These are phyloP conservation scores for Daedalea quercina DNA, from an alignment of 768 basidiomycete genomes.

Conservation along the genomic window DNA sequence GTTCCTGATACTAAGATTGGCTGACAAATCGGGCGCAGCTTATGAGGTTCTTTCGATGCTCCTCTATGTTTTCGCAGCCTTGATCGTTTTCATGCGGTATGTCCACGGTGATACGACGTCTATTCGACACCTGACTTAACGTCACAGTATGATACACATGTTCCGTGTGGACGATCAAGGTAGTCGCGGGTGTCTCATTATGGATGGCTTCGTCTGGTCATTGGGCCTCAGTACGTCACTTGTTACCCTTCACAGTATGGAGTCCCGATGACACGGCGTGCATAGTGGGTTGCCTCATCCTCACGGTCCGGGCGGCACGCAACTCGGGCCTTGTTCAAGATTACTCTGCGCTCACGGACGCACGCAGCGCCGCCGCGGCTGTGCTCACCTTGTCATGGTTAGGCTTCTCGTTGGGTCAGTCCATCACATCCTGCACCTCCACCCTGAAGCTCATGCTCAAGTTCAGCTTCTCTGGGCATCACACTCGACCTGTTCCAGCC, in stretches of 20 bases:
- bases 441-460: background rate
- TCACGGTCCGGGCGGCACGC: background rate
- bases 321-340: background rate
- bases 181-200: background rate
- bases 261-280: background rate
- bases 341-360: background rate
- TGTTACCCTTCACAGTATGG: background rate
- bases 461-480: background rate
- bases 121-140: background rate
- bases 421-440: background rate
- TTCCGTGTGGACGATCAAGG: background rate
- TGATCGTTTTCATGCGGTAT: background rate
- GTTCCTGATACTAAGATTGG: too few relatives aligned
- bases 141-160: background rate
- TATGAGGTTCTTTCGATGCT: background rate
- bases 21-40: background rate
- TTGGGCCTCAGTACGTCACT: background rate
- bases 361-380: background rate
- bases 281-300: background rate
- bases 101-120: background rate
- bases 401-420: background rate
- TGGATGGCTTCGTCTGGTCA: background rate
- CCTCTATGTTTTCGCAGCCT: background rate
- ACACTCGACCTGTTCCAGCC: background rate
- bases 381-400: background rate